Evolutionary conservation across 257 asterid genomes (phyloP).

Genomic region (Ligustrum vulgare): DNA sequence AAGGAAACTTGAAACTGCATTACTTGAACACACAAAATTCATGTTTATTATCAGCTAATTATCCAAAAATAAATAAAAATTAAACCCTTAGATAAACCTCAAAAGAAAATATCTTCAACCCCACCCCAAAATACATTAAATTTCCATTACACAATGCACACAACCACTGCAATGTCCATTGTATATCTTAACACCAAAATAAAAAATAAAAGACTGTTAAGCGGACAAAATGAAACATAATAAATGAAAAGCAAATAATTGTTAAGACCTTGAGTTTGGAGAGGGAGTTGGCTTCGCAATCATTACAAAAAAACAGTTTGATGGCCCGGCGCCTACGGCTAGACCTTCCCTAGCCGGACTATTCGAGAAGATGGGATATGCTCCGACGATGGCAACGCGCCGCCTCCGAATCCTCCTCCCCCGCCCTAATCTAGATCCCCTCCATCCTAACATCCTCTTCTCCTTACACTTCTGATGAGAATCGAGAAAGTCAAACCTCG

Average conservation of each 20-base stretch:
- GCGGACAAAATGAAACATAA: not conserved
- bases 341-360: too few species aligned
- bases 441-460: conserved; percentile 77
- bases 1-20: too few species aligned
- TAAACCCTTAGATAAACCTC: conserved; percentile 11
- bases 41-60: too few species aligned
- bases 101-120: not conserved
- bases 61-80: not conserved
- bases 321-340: too few species aligned
- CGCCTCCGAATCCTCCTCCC: conserved; percentile 15
- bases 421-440: conserved; percentile 75
- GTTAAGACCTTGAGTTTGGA: too few species aligned
- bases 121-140: not conserved
- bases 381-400: too few species aligned
- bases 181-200: not conserved
- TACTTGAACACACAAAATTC: too few species aligned
- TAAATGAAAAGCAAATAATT: not conserved
- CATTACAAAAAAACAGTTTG: too few species aligned
- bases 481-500: too few species aligned
- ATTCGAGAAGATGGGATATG: too few species aligned
- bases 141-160: conserved; percentile 22
- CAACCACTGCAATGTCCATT: too few species aligned
- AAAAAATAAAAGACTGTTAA: not conserved
- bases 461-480: conserved; percentile 24
- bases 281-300: too few species aligned